A percentile compares a stretch with the other conserved stretches of the same genome.
Conservation (phyloP, 805 yeast genomes). For the Schwanniomyces polymorphus region DNA sequence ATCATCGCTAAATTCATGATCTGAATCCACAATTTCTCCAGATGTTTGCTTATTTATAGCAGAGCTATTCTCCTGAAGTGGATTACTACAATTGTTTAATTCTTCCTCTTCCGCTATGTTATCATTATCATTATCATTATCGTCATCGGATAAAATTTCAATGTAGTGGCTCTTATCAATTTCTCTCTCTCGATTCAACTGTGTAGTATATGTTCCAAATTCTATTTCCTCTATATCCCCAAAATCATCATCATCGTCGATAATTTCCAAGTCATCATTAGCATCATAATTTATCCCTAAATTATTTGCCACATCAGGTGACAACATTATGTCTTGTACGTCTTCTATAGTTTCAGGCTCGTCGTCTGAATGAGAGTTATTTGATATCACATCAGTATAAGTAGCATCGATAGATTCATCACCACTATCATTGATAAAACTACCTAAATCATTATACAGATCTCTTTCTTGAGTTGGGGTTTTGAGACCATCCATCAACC, state of each 20-base stretch:
- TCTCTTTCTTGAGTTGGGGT: conserved; percentile 34
- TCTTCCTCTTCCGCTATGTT: neutral
- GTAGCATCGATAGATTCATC: conserved; percentile 13
- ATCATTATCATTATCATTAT: conserved; percentile 24
- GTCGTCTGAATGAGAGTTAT: conserved; percentile 8
- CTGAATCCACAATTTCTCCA: conserved; percentile 10
- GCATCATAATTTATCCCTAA: conserved; percentile 31
- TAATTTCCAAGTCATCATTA: conserved; percentile 11
- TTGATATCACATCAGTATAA: conserved; percentile 8
- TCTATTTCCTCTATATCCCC: conserved; percentile 17
- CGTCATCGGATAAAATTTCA: conserved; percentile 38
- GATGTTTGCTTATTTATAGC: conserved; percentile 2
- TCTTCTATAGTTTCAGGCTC: conserved; percentile 16
- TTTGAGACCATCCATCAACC: conserved; percentile 31
- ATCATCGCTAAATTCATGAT: conserved; percentile 30
- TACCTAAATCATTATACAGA: conserved; percentile 27
- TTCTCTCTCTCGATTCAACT: conserved; percentile 42
- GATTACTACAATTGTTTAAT: neutral
- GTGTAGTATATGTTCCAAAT: conserved; percentile 30
- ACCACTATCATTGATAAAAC: conserved; percentile 19
- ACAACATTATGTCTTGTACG: conserved; percentile 24
- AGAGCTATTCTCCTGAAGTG: neutral
- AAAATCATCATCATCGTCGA: conserved; percentile 10
- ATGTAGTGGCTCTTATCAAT: conserved; percentile 27
- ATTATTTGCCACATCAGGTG: conserved; percentile 34